These are phyloP conservation scores for Favolaschia claudopus DNA, from an alignment of 768 basidiomycete species.

Conservation along the genomic window DNA sequence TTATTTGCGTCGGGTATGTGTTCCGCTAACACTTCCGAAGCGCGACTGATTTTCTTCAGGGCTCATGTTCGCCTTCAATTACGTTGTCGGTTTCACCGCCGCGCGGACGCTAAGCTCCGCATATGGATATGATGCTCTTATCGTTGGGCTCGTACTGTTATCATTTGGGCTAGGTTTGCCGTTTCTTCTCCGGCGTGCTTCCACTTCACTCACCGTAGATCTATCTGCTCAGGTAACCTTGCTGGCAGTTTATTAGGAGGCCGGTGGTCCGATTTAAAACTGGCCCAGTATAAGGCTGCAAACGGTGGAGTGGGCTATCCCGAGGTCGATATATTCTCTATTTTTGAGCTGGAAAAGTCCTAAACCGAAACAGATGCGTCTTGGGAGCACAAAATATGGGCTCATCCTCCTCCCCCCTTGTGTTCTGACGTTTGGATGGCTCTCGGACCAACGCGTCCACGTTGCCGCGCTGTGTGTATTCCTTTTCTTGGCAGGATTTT, in stretches of 20 bases:
- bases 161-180: slow-evolving; percentile 69
- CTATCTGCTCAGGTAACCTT: slow-evolving; percentile 40
- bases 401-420: slow-evolving; percentile 67
- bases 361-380: slow-evolving; percentile 62
- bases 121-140: slow-evolving; percentile 74
- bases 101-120: slow-evolving; percentile 68
- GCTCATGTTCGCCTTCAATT: slow-evolving; percentile 74
- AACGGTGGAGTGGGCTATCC: slow-evolving; percentile 58
- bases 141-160: slow-evolving; percentile 80
- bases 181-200: neutral
- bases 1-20: slow-evolving; percentile 69
- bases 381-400: slow-evolving; percentile 66
- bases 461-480: slow-evolving; percentile 74
- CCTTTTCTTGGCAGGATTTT: slow-evolving; percentile 78
- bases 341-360: neutral
- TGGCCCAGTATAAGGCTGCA: slow-evolving; percentile 44
- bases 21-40: neutral
- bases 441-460: slow-evolving; percentile 65
- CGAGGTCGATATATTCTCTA: slow-evolving; percentile 57
- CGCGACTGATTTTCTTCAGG: slow-evolving; percentile 46
- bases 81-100: slow-evolving; percentile 76
- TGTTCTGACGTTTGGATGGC: slow-evolving; percentile 80
- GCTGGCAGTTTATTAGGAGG: slow-evolving; percentile 54
- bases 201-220: neutral
- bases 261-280: slow-evolving; percentile 51